Percentiles rank a stretch among this genome's conserved stretches.
phyloP scores from a whole-genome alignment of 73 alveolate genomes.

The Tetrahymena malaccensis region DNA sequence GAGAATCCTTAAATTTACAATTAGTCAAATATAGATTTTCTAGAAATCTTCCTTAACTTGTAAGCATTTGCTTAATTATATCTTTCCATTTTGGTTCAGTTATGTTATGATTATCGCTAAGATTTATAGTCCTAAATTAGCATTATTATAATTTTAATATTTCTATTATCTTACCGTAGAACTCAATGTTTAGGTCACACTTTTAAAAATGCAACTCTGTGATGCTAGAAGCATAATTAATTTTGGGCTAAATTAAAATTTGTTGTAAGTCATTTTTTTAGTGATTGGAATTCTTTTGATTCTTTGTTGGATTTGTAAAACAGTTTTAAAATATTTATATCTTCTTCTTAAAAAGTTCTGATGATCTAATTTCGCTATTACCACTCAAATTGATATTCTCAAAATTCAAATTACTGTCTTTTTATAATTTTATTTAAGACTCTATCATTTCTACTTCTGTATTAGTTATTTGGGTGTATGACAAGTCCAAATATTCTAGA shows the following conservation, averaged over 20 bases:
- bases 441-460: background rate
- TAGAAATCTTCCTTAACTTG: background rate
- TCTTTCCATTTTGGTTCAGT: background rate
- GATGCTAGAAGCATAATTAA: background rate
- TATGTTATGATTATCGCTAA: background rate
- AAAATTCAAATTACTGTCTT: background rate
- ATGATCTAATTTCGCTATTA: background rate
- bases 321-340: background rate
- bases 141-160: background rate
- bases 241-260: background rate
- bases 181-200: background rate
- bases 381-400: background rate
- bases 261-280: too few species aligned
- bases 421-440: background rate
- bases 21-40: background rate
- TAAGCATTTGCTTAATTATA: background rate
- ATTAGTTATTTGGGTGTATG: background rate
- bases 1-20: background rate
- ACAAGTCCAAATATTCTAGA: background rate
- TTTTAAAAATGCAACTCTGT: background rate
- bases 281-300: background rate
- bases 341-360: background rate
- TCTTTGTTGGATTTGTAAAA: background rate
- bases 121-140: background rate
- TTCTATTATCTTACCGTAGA: background rate